Conservation (phyloP, 2,329 filamentous ascomycete species). For the Aspergillus ochraceoroseus region DNA sequence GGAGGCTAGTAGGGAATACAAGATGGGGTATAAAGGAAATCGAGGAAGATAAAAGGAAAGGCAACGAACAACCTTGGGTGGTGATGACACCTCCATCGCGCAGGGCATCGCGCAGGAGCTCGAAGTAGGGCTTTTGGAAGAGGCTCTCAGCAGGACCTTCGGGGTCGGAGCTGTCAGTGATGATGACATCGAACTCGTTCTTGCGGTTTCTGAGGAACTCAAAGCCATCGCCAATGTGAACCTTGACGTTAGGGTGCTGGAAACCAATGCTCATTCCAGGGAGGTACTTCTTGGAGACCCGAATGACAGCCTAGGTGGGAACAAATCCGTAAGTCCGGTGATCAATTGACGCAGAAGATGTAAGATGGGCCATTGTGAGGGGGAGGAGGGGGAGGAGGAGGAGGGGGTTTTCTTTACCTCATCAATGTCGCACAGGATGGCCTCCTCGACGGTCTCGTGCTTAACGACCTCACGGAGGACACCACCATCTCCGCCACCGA, state of each 20-base stretch:
- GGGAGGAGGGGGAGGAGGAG: not conserved
- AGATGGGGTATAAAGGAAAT: conserved; percentile 44
- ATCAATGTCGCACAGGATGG: conserved; percentile 95
- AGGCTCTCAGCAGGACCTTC: conserved; percentile 93
- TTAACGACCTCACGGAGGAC: conserved; percentile 98
- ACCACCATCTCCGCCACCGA: conserved; percentile 94
- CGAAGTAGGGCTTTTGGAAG: conserved; percentile 98
- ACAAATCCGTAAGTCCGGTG: conserved; percentile 2
- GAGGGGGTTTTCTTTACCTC: conserved; percentile 53
- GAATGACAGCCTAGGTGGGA: conserved; percentile 71
- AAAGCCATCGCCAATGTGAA: conserved; percentile 94
- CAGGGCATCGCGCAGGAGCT: conserved; percentile 84
- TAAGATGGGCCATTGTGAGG: not conserved
- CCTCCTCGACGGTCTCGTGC: conserved; percentile 95
- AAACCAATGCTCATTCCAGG: conserved; percentile 90
- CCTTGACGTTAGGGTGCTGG: conserved; percentile 87
- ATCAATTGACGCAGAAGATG: not conserved
- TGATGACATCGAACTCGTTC: conserved; percentile 98
- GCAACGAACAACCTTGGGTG: conserved; percentile 99
- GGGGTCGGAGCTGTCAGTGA: conserved; percentile 96
- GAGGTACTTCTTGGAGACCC: conserved; percentile 96
- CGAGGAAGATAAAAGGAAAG: conserved; percentile 49
- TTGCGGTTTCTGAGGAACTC: conserved; percentile 96
- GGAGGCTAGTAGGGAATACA: conserved; percentile 38
- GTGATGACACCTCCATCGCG: conserved; percentile 96